These are phyloP conservation scores for Penicillium riverlandense DNA, from an alignment of 495 filamentous ascomycete genomes.

Conservation along the genomic window DNA sequence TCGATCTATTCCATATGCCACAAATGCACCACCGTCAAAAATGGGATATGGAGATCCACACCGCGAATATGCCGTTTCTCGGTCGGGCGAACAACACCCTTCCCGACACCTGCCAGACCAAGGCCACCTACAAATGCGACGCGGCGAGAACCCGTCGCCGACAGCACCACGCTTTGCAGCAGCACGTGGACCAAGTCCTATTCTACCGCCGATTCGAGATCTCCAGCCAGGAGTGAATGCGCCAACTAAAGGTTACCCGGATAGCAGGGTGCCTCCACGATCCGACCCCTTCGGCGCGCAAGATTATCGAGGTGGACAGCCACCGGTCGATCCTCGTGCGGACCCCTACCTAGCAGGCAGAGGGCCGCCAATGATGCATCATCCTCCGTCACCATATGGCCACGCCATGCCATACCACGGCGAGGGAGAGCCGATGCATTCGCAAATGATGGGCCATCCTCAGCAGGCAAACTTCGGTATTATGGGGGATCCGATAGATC, in stretches of 20 bases:
- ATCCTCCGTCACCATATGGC: constrained; percentile 20
- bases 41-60: constrained; percentile 13
- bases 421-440: constrained; percentile 27
- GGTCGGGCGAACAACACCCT: constrained; percentile 6
- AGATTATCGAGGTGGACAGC: constrained; percentile 19
- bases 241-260: constrained; percentile 19
- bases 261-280: constrained; percentile 21
- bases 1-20: constrained; percentile 19
- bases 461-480: constrained; percentile 39
- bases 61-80: constrained; percentile 24
- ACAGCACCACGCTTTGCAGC: neutral
- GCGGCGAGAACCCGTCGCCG: constrained; percentile 1
- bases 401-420: constrained; percentile 27
- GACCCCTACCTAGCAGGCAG: constrained; percentile 16
- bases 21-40: constrained; percentile 14
- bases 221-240: constrained; percentile 20
- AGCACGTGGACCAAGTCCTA: constrained; percentile 31
- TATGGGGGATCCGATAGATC: constrained; percentile 36
- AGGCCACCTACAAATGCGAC: constrained; percentile 7
- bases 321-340: constrained; percentile 15
- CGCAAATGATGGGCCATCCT: constrained; percentile 20
- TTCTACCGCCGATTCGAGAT: constrained; percentile 37
- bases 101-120: constrained; percentile 12
- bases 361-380: constrained; percentile 22
- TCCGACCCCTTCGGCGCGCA: constrained; percentile 21